Evolutionary conservation across 371 early-diverging fungal species (phyloP).

Genomic region (Sporodiniella umbellata): DNA sequence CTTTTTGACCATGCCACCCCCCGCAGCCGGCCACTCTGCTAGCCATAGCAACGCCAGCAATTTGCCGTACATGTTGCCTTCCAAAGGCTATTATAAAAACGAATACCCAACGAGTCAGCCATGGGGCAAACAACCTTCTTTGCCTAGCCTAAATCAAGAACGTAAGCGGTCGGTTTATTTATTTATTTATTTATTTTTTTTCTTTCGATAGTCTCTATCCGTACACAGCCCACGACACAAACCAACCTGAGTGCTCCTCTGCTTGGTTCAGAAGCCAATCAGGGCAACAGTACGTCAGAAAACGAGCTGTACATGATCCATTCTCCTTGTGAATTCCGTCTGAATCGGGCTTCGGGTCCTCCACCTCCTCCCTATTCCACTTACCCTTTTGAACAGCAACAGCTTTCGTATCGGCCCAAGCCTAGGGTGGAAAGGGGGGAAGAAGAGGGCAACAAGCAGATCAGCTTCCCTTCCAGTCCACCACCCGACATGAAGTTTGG

Average conservation of each 20-base stretch:
- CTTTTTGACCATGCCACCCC: slow-evolving; percentile 17
- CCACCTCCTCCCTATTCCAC: neutral
- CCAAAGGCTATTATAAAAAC: slow-evolving; percentile 2
- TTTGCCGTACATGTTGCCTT: slow-evolving; percentile 14
- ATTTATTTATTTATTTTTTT: neutral
- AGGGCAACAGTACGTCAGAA: neutral
- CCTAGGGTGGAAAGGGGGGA: too few species aligned
- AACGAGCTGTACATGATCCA: neutral
- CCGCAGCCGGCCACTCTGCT: neutral
- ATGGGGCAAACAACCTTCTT: slow-evolving; percentile 11
- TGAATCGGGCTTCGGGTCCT: slow-evolving; percentile 1
- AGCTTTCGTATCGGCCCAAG: too few species aligned
- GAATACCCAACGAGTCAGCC: slow-evolving; percentile 8
- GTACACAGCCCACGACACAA: neutral
- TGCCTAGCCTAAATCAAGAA: slow-evolving; percentile 1
- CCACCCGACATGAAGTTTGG: slow-evolving; percentile 6
- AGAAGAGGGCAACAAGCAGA: neutral
- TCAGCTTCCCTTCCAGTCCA: slow-evolving; percentile 5
- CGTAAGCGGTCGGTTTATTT: neutral
- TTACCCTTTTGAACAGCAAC: neutral
- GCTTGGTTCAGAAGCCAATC: too few species aligned
- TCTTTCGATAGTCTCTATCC: neutral
- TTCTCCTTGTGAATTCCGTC: neutral
- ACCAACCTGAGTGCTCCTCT: too few species aligned
- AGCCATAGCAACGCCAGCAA: neutral